Percentiles rank a stretch among this genome's conserved stretches.
These are phyloP conservation scores for Linnemannia elongata DNA, from an alignment of 192 early-diverging fungal genomes.

Conservation along the genomic window DNA sequence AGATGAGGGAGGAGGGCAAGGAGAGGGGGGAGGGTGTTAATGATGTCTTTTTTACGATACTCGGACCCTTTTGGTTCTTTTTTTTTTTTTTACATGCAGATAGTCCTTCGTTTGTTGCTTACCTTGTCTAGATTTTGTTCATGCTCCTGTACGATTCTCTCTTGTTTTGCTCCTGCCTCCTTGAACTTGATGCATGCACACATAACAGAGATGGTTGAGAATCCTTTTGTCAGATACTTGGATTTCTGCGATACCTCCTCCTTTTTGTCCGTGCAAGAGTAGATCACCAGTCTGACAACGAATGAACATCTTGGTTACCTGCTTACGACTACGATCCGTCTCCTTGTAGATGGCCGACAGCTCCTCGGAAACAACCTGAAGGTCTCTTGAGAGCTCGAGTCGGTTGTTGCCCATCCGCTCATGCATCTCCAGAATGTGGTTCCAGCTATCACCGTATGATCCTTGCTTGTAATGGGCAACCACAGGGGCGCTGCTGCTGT, in stretches of 20 bases:
- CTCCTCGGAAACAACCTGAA: slow-evolving; percentile 87
- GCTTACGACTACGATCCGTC: slow-evolving; percentile 83
- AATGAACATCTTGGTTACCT: slow-evolving; percentile 58
- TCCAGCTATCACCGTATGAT: slow-evolving; percentile 84
- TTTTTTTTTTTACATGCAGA: background rate
- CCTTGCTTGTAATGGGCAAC: slow-evolving; percentile 54
- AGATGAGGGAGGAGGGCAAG: background rate
- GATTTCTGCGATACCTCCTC: too few relatives aligned
- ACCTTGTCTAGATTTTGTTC: slow-evolving; percentile 89
- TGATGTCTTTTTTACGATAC: background rate
- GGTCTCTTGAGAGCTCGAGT: slow-evolving; percentile 78
- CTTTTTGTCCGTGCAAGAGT: too few relatives aligned
- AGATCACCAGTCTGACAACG: too few relatives aligned
- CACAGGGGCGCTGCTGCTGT: background rate
- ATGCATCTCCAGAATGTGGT: slow-evolving; percentile 83
- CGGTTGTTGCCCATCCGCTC: slow-evolving; percentile 85
- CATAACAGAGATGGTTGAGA: background rate
- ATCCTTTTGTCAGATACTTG: background rate
- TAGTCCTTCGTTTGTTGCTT: background rate
- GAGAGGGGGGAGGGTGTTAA: background rate
- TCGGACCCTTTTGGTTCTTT: background rate
- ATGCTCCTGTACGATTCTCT: slow-evolving; percentile 82
- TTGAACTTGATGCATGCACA: slow-evolving; percentile 71
- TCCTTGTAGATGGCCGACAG: slow-evolving; percentile 79
- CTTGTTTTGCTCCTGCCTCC: slow-evolving; percentile 82